Evolutionary conservation across 345 rosid genomes (phyloP), one percentile per base, ranked within the genome.

Genomic region (Physaria fendleri): DNA sequence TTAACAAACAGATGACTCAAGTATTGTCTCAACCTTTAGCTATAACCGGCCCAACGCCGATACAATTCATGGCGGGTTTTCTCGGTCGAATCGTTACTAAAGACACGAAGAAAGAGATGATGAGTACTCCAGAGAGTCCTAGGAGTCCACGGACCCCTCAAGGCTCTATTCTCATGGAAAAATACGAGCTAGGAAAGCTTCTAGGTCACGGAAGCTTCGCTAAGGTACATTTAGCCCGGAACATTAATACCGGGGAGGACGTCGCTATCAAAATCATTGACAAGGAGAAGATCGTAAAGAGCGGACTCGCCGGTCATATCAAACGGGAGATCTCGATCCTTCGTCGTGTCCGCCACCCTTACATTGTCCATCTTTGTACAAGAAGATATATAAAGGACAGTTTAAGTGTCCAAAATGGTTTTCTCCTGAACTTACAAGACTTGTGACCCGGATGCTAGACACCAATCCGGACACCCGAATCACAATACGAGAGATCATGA

Each of bases 201-300:
- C 92, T 93, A 2, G 97, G 99, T 2, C 85, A 95, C 65, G 99
- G 99, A 37, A 92, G 95, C 44, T 93, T 87, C 41, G 97, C 99
- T 48, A 93, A 93, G 63, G 97, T 89, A 10, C 85, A 83, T 66
- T 76, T 87, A 60, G 99, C 85, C 0, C 79, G 88, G 4, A 68
- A 87, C 67, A 28, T 87, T 42, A 64, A 41, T 0, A 42, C 79
- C 2, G 88, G 95, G 0, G 85, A 82, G 29, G 81, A 96, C 73
- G 95, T 93, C 0, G 99, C 99, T 44, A 41, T 93, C 61, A 93
- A 93, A 68, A 77, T n/a, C n/a, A n/a, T n/a, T n/a, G n/a, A n/a
- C n/a, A n/a, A n/a, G n/a, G n/a, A n/a, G n/a, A n/a, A n/a, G n/a
- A n/a, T n/a, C n/a, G n/a, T n/a, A n/a, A n/a, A n/a, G n/a, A n/a